Conservation (phyloP, 352 stramenopile species). For the Globisporangium camurandrum region DNA sequence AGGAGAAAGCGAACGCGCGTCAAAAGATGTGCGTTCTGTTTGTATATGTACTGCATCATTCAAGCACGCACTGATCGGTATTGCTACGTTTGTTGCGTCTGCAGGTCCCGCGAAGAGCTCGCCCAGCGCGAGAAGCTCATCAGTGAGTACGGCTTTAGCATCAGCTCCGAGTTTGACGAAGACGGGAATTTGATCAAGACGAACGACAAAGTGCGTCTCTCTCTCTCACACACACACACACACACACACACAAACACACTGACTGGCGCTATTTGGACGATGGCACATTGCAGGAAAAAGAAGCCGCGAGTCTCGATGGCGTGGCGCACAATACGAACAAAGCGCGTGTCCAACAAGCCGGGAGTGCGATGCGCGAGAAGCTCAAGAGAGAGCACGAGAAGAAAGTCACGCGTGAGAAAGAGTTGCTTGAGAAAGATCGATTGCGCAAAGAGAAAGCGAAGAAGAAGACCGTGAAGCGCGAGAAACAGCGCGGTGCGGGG, state of each 20-base stretch:
- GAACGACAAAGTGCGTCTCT: constrained; percentile 38
- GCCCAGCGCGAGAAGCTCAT: constrained; percentile 69
- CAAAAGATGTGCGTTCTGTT: constrained; percentile 44
- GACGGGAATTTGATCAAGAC: constrained; percentile 77
- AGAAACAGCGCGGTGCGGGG: constrained; percentile 46
- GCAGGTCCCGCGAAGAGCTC: constrained; percentile 54
- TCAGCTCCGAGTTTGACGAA: constrained; percentile 78
- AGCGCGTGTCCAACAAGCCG: constrained; percentile 27
- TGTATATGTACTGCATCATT: background rate
- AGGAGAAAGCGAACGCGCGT: constrained; percentile 47
- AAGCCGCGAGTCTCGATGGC: constrained; percentile 17
- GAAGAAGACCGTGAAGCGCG: constrained; percentile 44
- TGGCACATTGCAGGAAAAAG: constrained; percentile 22
- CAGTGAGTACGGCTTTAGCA: constrained; percentile 69
- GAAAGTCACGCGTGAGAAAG: constrained; percentile 46
- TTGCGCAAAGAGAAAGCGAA: constrained; percentile 51
- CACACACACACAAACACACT: too few species aligned
- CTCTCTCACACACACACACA: background rate
- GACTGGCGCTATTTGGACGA: background rate
- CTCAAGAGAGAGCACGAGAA: constrained; percentile 55
- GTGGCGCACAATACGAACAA: constrained; percentile 38
- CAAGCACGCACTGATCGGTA: background rate
- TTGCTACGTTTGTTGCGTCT: background rate
- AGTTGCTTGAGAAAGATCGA: constrained; percentile 38
- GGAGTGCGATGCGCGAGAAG: constrained; percentile 32